Percentiles rank a stretch among this genome's conserved stretches.
These are phyloP conservation scores for Cercospora sp. DNA, from an alignment of 2,329 filamentous ascomycete species.

Conservation along the genomic window DNA sequence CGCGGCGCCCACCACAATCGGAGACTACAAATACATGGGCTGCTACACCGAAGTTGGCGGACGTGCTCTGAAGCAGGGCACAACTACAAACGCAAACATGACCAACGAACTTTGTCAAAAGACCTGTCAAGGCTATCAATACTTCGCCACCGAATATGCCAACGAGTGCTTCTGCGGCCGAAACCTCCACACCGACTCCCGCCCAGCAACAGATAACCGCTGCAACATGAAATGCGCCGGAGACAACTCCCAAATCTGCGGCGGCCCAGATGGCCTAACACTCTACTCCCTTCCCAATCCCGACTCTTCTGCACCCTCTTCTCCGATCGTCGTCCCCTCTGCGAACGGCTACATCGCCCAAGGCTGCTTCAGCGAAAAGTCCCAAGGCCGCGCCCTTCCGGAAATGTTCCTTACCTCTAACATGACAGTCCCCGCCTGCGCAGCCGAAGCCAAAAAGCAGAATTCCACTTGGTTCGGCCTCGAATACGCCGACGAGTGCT, in stretches of 20 bases:
- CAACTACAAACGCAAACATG: constrained; percentile 35
- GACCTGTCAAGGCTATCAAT: constrained; percentile 36
- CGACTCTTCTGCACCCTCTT: constrained; percentile 8
- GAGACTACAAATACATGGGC: constrained; percentile 22
- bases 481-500: constrained; percentile 35
- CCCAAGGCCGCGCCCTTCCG: constrained; percentile 28
- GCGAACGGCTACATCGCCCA: constrained; percentile 25
- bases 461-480: constrained; percentile 32
- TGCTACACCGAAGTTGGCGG: constrained; percentile 36
- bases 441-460: constrained; percentile 29
- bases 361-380: constrained; percentile 36
- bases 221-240: constrained; percentile 32
- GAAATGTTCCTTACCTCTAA: constrained; percentile 26
- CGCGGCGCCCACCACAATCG: constrained; percentile 15
- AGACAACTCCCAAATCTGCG: constrained; percentile 30
- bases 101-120: constrained; percentile 41
- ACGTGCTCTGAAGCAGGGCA: constrained; percentile 30
- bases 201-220: constrained; percentile 12
- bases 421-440: constrained; percentile 30
- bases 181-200: constrained; percentile 4
- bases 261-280: constrained; percentile 19
- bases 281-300: constrained; percentile 8
- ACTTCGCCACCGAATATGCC: constrained; percentile 41
- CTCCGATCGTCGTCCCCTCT: constrained; percentile 18
- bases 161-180: constrained; percentile 37